Percentiles rank a stretch among this genome's conserved stretches.
These are phyloP conservation scores for Xylaria sp. DNA, from an alignment of 2,329 filamentous ascomycete genomes.

Conservation along the genomic window DNA sequence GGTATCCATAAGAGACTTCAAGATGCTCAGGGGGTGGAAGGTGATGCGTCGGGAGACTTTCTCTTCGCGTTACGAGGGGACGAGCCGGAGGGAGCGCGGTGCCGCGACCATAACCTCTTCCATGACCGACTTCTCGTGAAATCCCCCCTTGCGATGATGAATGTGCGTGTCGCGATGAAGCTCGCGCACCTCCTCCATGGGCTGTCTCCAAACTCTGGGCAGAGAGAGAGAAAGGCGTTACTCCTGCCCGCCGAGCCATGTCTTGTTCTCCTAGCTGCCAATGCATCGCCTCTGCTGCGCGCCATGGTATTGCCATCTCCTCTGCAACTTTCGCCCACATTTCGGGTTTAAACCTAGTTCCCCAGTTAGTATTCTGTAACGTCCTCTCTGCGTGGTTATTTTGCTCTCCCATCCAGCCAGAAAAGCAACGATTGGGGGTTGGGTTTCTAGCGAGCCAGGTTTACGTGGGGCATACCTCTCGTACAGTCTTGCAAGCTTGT, in stretches of 20 bases:
- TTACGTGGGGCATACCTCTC: slow-evolving; percentile 75
- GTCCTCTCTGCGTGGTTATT: slow-evolving; percentile 10
- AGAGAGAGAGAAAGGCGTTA: slow-evolving; percentile 82
- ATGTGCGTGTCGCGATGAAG: slow-evolving; percentile 53
- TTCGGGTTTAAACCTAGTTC: slow-evolving; percentile 86
- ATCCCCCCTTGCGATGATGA: slow-evolving; percentile 60
- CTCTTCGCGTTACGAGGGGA: slow-evolving; percentile 54
- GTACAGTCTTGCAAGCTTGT: slow-evolving; percentile 93
- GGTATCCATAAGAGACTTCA: slow-evolving; percentile 41
- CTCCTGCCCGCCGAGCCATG: slow-evolving; percentile 92
- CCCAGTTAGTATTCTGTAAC: slow-evolving; percentile 40
- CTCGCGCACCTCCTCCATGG: slow-evolving; percentile 53
- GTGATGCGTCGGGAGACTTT: slow-evolving; percentile 51
- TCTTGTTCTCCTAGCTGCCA: slow-evolving; percentile 95
- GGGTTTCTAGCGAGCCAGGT: slow-evolving; percentile 18
- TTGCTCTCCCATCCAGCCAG: slow-evolving; percentile 1
- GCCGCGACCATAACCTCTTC: slow-evolving; percentile 50
- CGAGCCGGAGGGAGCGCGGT: slow-evolving; percentile 46
- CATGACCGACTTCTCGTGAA: slow-evolving; percentile 54
- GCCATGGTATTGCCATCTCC: slow-evolving; percentile 95
- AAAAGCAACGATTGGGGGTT: slow-evolving; percentile 10
- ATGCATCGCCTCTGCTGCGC: slow-evolving; percentile 96
- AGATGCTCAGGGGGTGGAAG: slow-evolving; percentile 42
- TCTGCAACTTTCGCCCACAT: slow-evolving; percentile 98
- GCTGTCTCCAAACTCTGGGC: slow-evolving; percentile 61